These are phyloP conservation scores for Cocos nucifera DNA, from an alignment of 176 grass and related monocot genomes.

Conservation along the genomic window DNA sequence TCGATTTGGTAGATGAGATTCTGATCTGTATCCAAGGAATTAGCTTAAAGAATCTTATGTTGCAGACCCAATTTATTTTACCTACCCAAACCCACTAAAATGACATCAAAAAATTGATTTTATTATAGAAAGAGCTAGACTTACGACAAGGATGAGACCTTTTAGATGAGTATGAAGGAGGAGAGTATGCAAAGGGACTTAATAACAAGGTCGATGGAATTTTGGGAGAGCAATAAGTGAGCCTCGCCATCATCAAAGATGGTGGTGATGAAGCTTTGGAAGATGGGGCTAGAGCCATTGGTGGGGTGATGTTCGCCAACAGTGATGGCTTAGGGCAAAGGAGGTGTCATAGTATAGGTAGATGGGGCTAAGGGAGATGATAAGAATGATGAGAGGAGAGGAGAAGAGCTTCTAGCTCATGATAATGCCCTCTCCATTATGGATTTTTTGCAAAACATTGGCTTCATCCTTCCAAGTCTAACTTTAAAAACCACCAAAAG, in stretches of 20 bases:
- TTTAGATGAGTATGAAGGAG: no score
- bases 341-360: conserved; percentile 73
- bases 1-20: conserved; percentile 47
- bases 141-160: no score
- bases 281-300: background rate
- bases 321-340: conserved; percentile 16
- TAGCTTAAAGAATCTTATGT: conserved; percentile 49
- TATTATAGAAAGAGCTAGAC: background rate
- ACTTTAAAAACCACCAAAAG: no score
- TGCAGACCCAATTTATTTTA: conserved; percentile 32
- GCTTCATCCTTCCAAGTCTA: no score
- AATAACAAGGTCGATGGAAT: background rate
- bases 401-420: conserved; percentile 16
- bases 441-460: no score
- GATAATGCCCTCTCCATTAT: no score
- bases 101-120: background rate
- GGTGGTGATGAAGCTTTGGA: background rate
- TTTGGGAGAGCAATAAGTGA: conserved; percentile 2
- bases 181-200: conserved; percentile 26
- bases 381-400: conserved; percentile 26
- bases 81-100: background rate
- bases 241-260: background rate
- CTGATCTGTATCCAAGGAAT: conserved; percentile 61
- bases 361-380: conserved; percentile 51
- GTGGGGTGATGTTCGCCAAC: conserved; percentile 27